Evolutionary conservation across 257 asterid genomes (phyloP).

Genomic region (Nicotiana tomentosiformis): DNA sequence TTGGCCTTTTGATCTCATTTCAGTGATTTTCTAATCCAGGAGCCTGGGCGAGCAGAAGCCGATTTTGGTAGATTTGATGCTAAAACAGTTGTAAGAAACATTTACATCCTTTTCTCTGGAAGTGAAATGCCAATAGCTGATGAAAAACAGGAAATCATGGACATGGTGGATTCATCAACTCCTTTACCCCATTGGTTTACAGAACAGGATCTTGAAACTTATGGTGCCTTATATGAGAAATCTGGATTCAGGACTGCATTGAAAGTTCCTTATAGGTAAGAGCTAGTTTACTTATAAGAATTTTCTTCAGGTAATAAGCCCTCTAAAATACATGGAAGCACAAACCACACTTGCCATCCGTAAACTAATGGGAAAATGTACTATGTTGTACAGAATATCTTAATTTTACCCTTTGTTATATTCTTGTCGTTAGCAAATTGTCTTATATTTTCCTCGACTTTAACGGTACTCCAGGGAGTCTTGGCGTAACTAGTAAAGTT

Average conservation of each 20-base stretch:
- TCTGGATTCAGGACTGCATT: slow-evolving; percentile 44
- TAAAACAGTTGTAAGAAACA: slow-evolving; percentile 42
- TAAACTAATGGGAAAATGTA: too few relatives aligned
- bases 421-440: too few relatives aligned
- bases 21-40: slow-evolving; percentile 12
- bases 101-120: slow-evolving; percentile 40
- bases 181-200: slow-evolving; percentile 25
- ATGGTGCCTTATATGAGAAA: slow-evolving; percentile 30
- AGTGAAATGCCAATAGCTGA: slow-evolving; percentile 14
- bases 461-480: too few relatives aligned
- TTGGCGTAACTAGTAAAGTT: too few relatives aligned
- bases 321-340: background rate
- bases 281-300: background rate
- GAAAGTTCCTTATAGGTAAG: slow-evolving; percentile 47
- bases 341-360: background rate
- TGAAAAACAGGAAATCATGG: slow-evolving; percentile 21
- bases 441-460: too few relatives aligned
- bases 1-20: too few relatives aligned
- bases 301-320: too few relatives aligned
- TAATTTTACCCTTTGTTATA: too few relatives aligned
- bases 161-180: slow-evolving; percentile 38
- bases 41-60: slow-evolving; percentile 52
- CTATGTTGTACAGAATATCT: too few relatives aligned
- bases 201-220: slow-evolving; percentile 32
- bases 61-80: slow-evolving; percentile 48